Conservation (phyloP, 306 rosid species). For the Gleditsia sinensis region DNA sequence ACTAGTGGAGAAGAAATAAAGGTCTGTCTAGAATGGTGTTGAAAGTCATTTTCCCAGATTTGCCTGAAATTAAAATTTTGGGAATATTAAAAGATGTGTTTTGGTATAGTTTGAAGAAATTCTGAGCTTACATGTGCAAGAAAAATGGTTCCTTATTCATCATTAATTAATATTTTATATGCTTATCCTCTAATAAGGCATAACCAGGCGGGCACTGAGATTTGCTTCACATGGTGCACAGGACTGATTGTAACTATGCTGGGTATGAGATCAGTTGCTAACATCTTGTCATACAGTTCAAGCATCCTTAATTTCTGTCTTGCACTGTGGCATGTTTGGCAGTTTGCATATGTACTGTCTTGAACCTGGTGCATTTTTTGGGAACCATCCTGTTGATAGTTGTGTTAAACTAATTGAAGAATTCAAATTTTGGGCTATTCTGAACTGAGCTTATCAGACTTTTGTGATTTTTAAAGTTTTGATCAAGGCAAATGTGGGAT, state of each 20-base stretch:
- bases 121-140: background rate
- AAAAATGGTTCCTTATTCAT: background rate
- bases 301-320: background rate
- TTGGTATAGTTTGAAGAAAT: background rate
- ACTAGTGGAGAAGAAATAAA: background rate
- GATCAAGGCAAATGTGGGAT: background rate
- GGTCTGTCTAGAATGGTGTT: background rate
- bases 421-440: constrained; percentile 4
- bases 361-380: background rate
- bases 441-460: background rate
- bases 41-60: background rate
- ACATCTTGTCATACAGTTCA: background rate
- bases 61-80: background rate
- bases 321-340: background rate
- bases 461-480: background rate
- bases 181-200: background rate
- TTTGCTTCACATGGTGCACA: background rate
- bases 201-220: background rate
- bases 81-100: background rate
- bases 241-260: background rate
- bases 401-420: constrained; percentile 13
- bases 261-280: background rate
- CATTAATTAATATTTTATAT: background rate
- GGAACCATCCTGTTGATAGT: background rate
- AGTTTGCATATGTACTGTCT: background rate